phyloP scores from a whole-genome alignment of 2,329 filamentous ascomycete species.

The Penicillium sp. region DNA sequence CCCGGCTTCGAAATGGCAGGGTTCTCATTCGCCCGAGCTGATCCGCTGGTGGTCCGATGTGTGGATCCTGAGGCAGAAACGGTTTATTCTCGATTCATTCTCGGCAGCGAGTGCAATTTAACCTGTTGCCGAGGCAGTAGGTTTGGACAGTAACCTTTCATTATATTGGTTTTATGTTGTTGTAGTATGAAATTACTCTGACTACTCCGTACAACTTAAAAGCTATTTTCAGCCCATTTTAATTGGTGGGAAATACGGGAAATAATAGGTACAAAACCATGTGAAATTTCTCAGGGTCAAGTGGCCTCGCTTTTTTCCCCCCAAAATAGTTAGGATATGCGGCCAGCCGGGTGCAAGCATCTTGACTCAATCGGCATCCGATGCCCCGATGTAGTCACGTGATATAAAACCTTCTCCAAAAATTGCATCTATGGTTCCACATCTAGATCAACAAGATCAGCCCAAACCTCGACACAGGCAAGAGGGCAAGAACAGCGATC shows the following conservation, averaged over 20 bases:
- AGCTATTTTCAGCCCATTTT: neutral
- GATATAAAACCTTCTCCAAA: constrained; percentile 8
- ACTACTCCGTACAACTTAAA: neutral
- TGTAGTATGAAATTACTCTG: neutral
- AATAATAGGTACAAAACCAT: neutral
- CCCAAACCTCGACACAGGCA: constrained; percentile 1
- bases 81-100: constrained; percentile 6
- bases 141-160: neutral
- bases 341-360: neutral
- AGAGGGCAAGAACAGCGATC: neutral
- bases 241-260: neutral
- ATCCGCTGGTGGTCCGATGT: constrained; percentile 10
- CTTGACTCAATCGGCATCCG: constrained; percentile 2
- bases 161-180: neutral
- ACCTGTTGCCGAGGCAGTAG: constrained; percentile 2
- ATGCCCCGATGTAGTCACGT: neutral
- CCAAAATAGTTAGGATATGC: neutral
- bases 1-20: constrained; percentile 21
- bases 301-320: neutral
- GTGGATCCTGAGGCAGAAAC: constrained; percentile 21
- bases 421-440: constrained; percentile 6
- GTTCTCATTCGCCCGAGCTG: constrained; percentile 17
- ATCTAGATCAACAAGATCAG: constrained; percentile 8
- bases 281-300: neutral
- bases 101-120: neutral